These are phyloP conservation scores for Potentilla sterilis DNA, from an alignment of 306 rosid genomes.

Conservation along the genomic window DNA sequence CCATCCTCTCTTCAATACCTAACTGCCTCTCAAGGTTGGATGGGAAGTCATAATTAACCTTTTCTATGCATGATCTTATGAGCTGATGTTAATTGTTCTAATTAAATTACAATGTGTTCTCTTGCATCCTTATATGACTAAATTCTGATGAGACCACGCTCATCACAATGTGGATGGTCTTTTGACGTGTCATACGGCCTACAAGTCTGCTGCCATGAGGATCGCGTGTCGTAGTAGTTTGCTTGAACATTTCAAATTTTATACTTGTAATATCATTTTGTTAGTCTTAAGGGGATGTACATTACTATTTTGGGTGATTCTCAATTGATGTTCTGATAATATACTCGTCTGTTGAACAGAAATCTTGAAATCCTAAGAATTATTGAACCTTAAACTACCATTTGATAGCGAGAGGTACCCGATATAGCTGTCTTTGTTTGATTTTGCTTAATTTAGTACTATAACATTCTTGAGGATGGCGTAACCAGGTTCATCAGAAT, in stretches of 20 bases:
- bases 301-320: slow-evolving; percentile 28
- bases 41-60: slow-evolving; percentile 22
- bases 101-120: slow-evolving; percentile 12
- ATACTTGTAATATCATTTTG: slow-evolving; percentile 23
- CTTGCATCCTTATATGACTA: slow-evolving; percentile 33
- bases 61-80: slow-evolving; percentile 11
- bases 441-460: background rate
- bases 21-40: slow-evolving; percentile 50
- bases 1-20: slow-evolving; percentile 74
- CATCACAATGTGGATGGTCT: slow-evolving; percentile 17
- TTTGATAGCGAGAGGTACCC: slow-evolving; percentile 4
- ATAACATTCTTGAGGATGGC: background rate
- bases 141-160: slow-evolving; percentile 1
- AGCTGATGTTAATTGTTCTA: slow-evolving; percentile 7
- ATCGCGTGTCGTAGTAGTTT: slow-evolving; percentile 51
- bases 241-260: slow-evolving; percentile 27
- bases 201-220: slow-evolving; percentile 14
- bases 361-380: slow-evolving; percentile 15
- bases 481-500: slow-evolving; percentile 14
- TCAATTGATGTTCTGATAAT: slow-evolving; percentile 16
- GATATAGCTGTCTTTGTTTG: slow-evolving; percentile 10
- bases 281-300: slow-evolving; percentile 33
- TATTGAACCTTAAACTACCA: slow-evolving; percentile 15
- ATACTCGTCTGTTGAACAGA: slow-evolving; percentile 14
- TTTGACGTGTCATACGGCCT: slow-evolving; percentile 24